These are phyloP conservation scores for Leptodermis oblonga DNA, from an alignment of 257 asterid species.

Conservation along the genomic window DNA sequence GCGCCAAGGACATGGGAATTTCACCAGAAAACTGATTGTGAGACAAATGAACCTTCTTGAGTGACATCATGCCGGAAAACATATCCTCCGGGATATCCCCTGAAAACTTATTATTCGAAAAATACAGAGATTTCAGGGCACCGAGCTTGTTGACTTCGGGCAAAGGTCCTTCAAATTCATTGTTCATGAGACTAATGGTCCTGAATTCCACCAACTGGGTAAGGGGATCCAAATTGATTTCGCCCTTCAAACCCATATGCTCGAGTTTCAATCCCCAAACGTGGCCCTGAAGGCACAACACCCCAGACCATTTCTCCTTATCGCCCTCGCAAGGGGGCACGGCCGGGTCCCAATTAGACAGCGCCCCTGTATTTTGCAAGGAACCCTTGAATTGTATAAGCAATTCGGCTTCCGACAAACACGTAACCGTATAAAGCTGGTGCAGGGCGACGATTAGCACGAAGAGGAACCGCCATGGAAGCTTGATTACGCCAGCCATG, in stretches of 20 bases:
- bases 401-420: slow-evolving; percentile 35
- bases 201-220: slow-evolving; percentile 35
- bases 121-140: slow-evolving; percentile 35
- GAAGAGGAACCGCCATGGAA: not conserved
- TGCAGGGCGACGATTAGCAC: slow-evolving; percentile 2
- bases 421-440: not conserved
- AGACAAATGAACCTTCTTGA: slow-evolving; percentile 64
- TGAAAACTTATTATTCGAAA: slow-evolving; percentile 51
- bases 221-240: slow-evolving; percentile 53
- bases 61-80: slow-evolving; percentile 50
- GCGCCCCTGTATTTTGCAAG: slow-evolving; percentile 19
- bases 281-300: slow-evolving; percentile 43
- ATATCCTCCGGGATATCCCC: slow-evolving; percentile 41
- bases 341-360: slow-evolving; percentile 35
- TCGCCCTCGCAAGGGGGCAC: slow-evolving; percentile 34
- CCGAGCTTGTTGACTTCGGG: slow-evolving; percentile 44
- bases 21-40: slow-evolving; percentile 49
- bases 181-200: slow-evolving; percentile 54
- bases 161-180: slow-evolving; percentile 50
- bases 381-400: slow-evolving; percentile 42
- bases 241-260: slow-evolving; percentile 57
- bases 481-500: slow-evolving; percentile 25
- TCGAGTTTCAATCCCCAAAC: slow-evolving; percentile 66
- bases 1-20: slow-evolving; percentile 47
- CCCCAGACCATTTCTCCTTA: slow-evolving; percentile 35